These are phyloP conservation scores for Effrenium voratum DNA, from an alignment of 73 alveolate genomes.

Conservation along the genomic window DNA sequence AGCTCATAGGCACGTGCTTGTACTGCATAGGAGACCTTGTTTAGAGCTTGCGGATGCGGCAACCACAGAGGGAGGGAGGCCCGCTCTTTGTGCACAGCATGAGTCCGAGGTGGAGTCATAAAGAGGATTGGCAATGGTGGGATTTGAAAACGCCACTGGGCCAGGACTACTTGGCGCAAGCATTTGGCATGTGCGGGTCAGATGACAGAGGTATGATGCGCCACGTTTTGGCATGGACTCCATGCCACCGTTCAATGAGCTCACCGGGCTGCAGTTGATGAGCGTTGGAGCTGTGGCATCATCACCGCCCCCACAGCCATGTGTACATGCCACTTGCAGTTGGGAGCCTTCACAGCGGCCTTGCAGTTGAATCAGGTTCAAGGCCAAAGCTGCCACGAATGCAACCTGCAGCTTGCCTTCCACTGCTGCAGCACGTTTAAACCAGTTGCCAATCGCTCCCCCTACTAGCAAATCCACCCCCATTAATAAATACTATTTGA, in stretches of 20 bases:
- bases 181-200: neutral
- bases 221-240: constrained; percentile 9
- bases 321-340: neutral
- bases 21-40: too few relatives aligned
- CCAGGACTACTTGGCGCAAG: neutral
- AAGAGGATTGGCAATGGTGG: constrained; percentile 89
- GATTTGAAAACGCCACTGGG: constrained; percentile 23
- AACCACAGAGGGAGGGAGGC: too few relatives aligned
- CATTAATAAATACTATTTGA: too few relatives aligned
- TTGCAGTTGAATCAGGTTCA: constrained; percentile 8
- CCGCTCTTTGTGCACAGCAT: too few relatives aligned
- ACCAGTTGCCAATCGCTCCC: too few relatives aligned
- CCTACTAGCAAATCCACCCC: too few relatives aligned
- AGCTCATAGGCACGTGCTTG: too few relatives aligned
- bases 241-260: constrained; percentile 49
- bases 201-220: constrained; percentile 47
- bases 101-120: constrained; percentile 82
- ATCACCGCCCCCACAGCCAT: neutral
- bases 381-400: constrained; percentile 8
- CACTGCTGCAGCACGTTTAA: too few relatives aligned
- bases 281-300: neutral
- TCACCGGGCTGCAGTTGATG: neutral
- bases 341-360: neutral
- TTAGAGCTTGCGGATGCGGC: too few relatives aligned
- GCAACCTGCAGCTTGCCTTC: constrained; percentile 66